phyloP scores from a whole-genome alignment of 805 yeast genomes.

The Suhomyces faveliae region DNA sequence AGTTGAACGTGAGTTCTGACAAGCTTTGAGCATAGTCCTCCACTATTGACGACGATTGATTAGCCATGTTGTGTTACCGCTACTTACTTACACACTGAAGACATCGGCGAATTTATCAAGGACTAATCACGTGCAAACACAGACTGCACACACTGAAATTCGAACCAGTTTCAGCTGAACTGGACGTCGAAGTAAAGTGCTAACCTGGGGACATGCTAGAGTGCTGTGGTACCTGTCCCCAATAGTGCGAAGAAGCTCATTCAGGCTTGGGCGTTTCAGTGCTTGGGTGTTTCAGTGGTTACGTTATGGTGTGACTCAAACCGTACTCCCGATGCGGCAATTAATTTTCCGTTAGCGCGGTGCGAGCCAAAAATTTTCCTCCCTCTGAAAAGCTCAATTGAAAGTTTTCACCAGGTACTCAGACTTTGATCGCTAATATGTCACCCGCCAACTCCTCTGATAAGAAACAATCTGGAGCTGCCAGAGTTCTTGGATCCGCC shows the following conservation, averaged over 20 bases:
- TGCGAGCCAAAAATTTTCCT: conserved; percentile 10
- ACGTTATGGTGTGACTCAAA: neutral
- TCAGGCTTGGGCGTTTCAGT: neutral
- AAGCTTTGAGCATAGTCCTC: conserved; percentile 71
- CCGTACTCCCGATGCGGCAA: neutral
- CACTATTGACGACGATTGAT: conserved; percentile 8
- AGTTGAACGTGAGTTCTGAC: conserved; percentile 78
- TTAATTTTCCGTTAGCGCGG: conserved; percentile 9
- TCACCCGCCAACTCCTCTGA: conserved; percentile 44
- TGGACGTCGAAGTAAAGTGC: too few relatives aligned
- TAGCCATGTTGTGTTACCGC: neutral
- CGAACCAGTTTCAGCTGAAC: neutral
- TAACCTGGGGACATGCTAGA: too few relatives aligned
- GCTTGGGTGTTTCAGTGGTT: neutral
- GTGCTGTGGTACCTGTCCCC: too few relatives aligned
- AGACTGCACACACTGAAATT: neutral
- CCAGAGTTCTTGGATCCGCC: conserved; percentile 96
- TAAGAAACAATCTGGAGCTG: conserved; percentile 82
- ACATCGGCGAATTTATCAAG: neutral
- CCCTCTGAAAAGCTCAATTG: conserved; percentile 1
- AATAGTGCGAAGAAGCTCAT: neutral
- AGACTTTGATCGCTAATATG: conserved; percentile 18
- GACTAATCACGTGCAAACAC: neutral
- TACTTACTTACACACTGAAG: neutral
- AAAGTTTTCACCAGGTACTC: neutral